A percentile compares a stretch with the other conserved stretches of the same genome.
These are phyloP conservation scores for Apiospora marii DNA, from an alignment of 2,329 filamentous ascomycete genomes.

Conservation along the genomic window DNA sequence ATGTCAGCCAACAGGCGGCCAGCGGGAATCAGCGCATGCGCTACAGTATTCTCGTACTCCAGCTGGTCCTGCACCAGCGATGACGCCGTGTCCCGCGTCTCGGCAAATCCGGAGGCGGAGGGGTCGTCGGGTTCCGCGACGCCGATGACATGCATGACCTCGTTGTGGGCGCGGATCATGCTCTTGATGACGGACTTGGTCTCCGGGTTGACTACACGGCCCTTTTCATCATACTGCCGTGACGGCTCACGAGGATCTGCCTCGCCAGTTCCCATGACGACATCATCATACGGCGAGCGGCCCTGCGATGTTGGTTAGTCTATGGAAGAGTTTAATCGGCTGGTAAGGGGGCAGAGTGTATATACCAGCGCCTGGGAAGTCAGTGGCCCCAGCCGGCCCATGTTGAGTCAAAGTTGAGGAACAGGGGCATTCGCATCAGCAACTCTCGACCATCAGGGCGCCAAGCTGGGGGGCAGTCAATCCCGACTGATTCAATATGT, in stretches of 20 bases:
- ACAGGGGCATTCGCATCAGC: slow-evolving; percentile 5
- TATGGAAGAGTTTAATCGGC: background rate
- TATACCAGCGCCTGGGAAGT: slow-evolving; percentile 63
- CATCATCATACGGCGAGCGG: slow-evolving; percentile 67
- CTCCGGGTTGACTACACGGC: slow-evolving; percentile 62
- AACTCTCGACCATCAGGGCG: background rate
- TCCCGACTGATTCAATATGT: background rate
- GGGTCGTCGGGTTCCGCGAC: slow-evolving; percentile 65
- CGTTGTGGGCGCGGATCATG: slow-evolving; percentile 67
- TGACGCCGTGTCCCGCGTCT: slow-evolving; percentile 43
- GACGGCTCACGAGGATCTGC: slow-evolving; percentile 48
- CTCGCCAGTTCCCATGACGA: slow-evolving; percentile 58
- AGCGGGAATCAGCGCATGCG: slow-evolving; percentile 46
- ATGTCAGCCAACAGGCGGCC: slow-evolving; percentile 50
- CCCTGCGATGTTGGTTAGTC: slow-evolving; percentile 49
- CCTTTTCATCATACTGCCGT: slow-evolving; percentile 63
- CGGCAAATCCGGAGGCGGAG: slow-evolving; percentile 38
- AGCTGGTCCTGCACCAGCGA: slow-evolving; percentile 51
- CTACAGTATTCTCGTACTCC: slow-evolving; percentile 56
- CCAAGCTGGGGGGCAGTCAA: background rate
- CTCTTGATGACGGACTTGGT: slow-evolving; percentile 64
- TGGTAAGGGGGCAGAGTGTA: background rate
- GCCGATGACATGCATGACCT: slow-evolving; percentile 69
- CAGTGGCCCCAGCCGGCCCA: slow-evolving; percentile 64
- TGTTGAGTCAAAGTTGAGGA: slow-evolving; percentile 39